Base-by-base conservation (phyloP, 2,329 filamentous ascomycete species). In the Akanthomyces lecanii region DNA sequence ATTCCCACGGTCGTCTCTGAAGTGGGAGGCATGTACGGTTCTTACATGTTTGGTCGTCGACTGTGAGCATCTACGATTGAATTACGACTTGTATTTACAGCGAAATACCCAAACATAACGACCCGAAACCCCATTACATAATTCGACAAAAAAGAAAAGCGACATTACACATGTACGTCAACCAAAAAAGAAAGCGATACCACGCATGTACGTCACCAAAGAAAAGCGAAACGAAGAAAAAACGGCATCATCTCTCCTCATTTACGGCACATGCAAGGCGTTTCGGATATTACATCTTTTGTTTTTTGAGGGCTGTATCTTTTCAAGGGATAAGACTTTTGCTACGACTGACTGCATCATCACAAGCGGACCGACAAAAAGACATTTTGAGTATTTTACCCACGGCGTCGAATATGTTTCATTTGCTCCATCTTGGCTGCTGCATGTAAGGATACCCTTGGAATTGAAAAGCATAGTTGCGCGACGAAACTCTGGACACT, bases 1-100 rank as follows among this genome's bases (percentile, higher is more conserved):
- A 83, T 98, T 48, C 96, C 94, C n/a, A 89, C 98, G 68, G 92
- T 90, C 30, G 86, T 87, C 71, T 91, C 93, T 60, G 94, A 98
- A 74, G 90, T 98, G 30, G 95, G 97, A 69, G 92, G 92, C 66
- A 96, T 96, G 72, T 97, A 98, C 72, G 95, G 95, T 25, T 83
- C 79, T 28, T 86, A 83, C 70, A 87, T 87, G 84, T 87, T 86
- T 75, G 83, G 83, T 70, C 77, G 83, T 67, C 81, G 82, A 71
- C 73, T 86, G 63, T 86, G 74, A 78, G 62, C 52, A 61, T 59
- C 36, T 21, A 23, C 33, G 18, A n/a, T 53, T 30, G 44, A 48
- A 44, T 50, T 55, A 23, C 33, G 21, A 62, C 18, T 45, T 28
- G 18, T 61, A 57, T 48, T 63, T 52, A 64, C 62, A 50, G 59